phyloP scores from a whole-genome alignment of 768 basidiomycete species.

The Cystobasidiopsis lactophilus region DNA sequence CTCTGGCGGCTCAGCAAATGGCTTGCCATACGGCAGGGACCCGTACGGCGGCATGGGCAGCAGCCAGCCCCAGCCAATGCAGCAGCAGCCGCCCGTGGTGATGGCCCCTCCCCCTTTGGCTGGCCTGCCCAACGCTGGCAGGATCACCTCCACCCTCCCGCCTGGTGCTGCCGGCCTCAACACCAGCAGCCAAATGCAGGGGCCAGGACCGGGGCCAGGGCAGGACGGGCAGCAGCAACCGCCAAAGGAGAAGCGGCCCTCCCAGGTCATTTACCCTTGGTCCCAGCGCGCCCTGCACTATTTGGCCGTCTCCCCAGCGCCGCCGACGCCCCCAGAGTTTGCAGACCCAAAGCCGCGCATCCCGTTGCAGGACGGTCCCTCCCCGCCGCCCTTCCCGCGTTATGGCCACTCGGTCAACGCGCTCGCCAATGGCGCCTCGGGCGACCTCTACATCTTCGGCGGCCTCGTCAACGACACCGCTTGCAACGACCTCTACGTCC shows the following conservation, averaged over 20 bases:
- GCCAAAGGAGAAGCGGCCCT: neutral
- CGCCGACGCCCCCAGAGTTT: neutral
- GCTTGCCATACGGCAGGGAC: too few species aligned
- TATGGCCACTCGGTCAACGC: conserved; percentile 86
- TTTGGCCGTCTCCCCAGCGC: neutral
- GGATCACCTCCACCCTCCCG: too few species aligned
- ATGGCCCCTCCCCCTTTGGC: too few species aligned
- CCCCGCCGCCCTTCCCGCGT: conserved; percentile 78
- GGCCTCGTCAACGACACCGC: conserved; percentile 80
- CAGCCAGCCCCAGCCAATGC: too few species aligned
- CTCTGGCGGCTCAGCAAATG: too few species aligned
- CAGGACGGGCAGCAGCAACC: too few species aligned
- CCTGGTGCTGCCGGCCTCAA: too few species aligned
- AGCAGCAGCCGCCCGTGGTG: too few species aligned
- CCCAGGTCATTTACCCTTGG: neutral
- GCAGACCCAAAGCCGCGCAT: neutral
- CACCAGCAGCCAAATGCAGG: too few species aligned
- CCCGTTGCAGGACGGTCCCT: conserved; percentile 21
- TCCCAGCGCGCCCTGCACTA: neutral
- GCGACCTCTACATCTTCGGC: conserved; percentile 89
- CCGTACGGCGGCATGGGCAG: too few species aligned
- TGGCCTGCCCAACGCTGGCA: too few species aligned
- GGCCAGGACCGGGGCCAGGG: too few species aligned
- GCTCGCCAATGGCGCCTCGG: conserved; percentile 33
- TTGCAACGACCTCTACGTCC: conserved; percentile 80